phyloP scores from a whole-genome alignment of 2,329 filamentous ascomycete genomes.

The Pyrenochaeta sp. region DNA sequence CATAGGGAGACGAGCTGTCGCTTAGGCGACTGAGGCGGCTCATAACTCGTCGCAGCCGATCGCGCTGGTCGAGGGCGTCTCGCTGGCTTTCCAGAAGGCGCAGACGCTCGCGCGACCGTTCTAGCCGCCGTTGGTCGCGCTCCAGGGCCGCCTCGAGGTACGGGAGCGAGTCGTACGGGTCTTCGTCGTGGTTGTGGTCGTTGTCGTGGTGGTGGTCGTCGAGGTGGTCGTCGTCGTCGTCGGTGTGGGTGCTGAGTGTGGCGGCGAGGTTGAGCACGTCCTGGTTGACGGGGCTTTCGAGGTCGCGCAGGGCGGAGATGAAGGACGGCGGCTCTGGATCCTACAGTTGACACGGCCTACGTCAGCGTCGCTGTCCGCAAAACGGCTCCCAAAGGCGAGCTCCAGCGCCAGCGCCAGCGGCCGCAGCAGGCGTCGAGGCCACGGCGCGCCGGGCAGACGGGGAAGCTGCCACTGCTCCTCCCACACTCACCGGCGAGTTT shows the following conservation, averaged over 20 bases:
- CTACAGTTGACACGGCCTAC: slow-evolving; percentile 28
- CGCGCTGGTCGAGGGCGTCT: slow-evolving; percentile 50
- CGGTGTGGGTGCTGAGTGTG: slow-evolving; percentile 55
- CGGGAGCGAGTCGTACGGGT: slow-evolving; percentile 3
- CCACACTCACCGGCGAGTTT: slow-evolving; percentile 40
- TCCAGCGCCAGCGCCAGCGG: slow-evolving; percentile 2
- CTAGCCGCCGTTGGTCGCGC: slow-evolving; percentile 28
- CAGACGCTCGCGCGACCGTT: slow-evolving; percentile 30
- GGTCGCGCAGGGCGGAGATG: slow-evolving; percentile 55
- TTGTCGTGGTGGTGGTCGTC: slow-evolving; percentile 54
- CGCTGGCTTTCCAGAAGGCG: slow-evolving; percentile 41
- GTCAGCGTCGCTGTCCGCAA: slow-evolving; percentile 25
- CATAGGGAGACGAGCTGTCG: slow-evolving; percentile 54
- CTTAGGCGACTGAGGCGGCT: slow-evolving; percentile 54
- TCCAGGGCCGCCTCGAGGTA: slow-evolving; percentile 53
- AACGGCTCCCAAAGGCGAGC: background rate
- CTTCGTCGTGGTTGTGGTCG: slow-evolving; percentile 20
- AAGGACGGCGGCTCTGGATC: slow-evolving; percentile 48
- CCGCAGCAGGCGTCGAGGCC: slow-evolving; percentile 3
- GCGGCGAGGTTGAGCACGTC: slow-evolving; percentile 57
- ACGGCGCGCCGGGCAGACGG: slow-evolving; percentile 4
- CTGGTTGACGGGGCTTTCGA: slow-evolving; percentile 56
- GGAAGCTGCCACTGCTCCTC: too few relatives aligned
- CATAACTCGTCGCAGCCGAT: slow-evolving; percentile 56
- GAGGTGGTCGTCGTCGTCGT: slow-evolving; percentile 45